Conservation (phyloP, 2,329 filamentous ascomycete species). For the Trichoderma polysporum region DNA sequence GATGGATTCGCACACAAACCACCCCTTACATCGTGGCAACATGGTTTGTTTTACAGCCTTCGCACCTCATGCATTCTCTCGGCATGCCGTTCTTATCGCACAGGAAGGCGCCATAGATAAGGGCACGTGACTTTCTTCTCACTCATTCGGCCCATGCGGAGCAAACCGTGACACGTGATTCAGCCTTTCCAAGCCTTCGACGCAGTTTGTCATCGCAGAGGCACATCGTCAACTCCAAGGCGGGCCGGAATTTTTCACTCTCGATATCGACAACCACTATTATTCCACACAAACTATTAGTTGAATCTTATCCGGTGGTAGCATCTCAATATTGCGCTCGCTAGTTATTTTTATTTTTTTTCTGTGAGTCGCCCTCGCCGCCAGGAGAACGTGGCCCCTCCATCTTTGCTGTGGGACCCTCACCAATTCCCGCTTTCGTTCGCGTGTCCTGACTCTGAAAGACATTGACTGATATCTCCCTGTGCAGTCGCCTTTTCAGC, state of each 20-base stretch:
- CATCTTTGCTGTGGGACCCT: conserved; percentile 18
- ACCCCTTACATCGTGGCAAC: not conserved
- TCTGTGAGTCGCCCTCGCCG: conserved; percentile 32
- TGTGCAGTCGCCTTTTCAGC: conserved; percentile 28
- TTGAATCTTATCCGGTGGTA: conserved; percentile 39
- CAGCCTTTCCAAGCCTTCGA: conserved; percentile 17
- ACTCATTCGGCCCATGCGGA: conserved; percentile 20
- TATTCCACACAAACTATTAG: conserved; percentile 41
- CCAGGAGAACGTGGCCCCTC: conserved; percentile 22
- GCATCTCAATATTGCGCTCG: conserved; percentile 34
- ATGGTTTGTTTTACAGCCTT: not conserved
- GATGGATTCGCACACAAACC: not conserved
- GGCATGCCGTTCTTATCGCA: not conserved
- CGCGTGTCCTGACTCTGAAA: conserved; percentile 30
- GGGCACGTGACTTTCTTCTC: conserved; percentile 13
- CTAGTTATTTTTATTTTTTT: conserved; percentile 34
- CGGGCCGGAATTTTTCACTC: conserved; percentile 23
- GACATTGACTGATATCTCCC: conserved; percentile 25
- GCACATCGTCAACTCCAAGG: conserved; percentile 21
- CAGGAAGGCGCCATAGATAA: not conserved
- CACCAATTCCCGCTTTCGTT: conserved; percentile 21
- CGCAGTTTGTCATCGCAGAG: conserved; percentile 27
- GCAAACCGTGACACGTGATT: conserved; percentile 19
- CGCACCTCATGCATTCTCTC: not conserved
- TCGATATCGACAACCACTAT: conserved; percentile 39